These are phyloP conservation scores for Stephanodiscus triporus DNA, from an alignment of 108 stramenopile species.

Conservation along the genomic window DNA sequence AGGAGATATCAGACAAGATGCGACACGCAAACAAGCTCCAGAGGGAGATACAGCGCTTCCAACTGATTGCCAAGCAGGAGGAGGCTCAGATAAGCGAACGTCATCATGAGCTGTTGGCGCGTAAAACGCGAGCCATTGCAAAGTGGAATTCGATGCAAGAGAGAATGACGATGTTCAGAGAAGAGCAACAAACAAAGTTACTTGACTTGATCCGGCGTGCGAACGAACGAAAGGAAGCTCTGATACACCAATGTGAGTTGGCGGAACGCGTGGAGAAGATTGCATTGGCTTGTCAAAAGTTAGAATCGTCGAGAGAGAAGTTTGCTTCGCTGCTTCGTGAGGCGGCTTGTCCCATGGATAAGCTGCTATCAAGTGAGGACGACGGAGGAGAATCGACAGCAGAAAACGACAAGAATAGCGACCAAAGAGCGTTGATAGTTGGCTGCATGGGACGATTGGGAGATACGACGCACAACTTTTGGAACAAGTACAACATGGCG, in stretches of 20 bases:
- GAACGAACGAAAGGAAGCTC: constrained; percentile 39
- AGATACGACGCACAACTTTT: constrained; percentile 35
- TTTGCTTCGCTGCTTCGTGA: constrained; percentile 39
- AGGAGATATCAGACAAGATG: constrained; percentile 28
- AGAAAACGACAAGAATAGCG: constrained; percentile 1
- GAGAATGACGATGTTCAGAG: constrained; percentile 37
- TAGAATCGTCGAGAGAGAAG: constrained; percentile 44
- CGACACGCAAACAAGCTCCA: constrained; percentile 32
- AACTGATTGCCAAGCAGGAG: constrained; percentile 43
- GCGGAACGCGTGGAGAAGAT: constrained; percentile 49
- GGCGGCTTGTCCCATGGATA: not conserved
- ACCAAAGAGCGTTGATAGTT: constrained; percentile 11
- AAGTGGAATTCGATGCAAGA: constrained; percentile 38
- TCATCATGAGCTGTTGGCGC: constrained; percentile 26
- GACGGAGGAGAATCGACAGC: not conserved
- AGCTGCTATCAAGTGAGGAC: not conserved
- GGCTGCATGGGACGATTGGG: constrained; percentile 13
- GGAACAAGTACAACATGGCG: constrained; percentile 52
- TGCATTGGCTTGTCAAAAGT: constrained; percentile 25
- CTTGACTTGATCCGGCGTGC: constrained; percentile 33
- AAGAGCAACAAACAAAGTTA: constrained; percentile 39
- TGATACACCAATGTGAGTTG: constrained; percentile 27
- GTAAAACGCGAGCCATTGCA: constrained; percentile 43
- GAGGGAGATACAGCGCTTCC: constrained; percentile 30
- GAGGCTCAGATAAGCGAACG: constrained; percentile 32